A percentile compares a stretch with the other conserved stretches of the same genome.
These are phyloP conservation scores for Ordospora pajunii DNA, from an alignment of 371 early-diverging fungal species.

Conservation along the genomic window DNA sequence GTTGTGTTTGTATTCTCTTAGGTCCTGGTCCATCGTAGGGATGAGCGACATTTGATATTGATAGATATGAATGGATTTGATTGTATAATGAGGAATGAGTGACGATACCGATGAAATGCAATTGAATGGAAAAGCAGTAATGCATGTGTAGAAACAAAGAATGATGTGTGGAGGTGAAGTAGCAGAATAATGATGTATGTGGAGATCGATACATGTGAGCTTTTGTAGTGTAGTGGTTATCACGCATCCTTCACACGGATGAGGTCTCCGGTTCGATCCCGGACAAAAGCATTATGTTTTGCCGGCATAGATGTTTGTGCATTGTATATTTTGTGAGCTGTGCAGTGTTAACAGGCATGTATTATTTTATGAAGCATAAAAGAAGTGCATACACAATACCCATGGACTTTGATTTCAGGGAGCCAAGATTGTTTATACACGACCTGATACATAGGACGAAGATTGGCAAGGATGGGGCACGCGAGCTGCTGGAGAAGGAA, in stretches of 20 bases:
- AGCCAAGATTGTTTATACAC: neutral
- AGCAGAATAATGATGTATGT: too few relatives aligned
- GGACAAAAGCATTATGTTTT: slow-evolving; percentile 56
- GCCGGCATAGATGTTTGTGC: neutral
- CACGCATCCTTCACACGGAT: slow-evolving; percentile 63
- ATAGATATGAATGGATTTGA: too few relatives aligned
- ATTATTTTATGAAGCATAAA: neutral
- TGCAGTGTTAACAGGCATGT: neutral
- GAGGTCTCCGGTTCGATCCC: slow-evolving; percentile 63
- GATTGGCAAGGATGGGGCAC: neutral
- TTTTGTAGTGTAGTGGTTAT: slow-evolving; percentile 63
- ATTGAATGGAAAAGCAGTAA: too few relatives aligned
- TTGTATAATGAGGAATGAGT: too few relatives aligned
- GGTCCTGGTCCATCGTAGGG: neutral
- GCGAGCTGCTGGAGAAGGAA: slow-evolving; percentile 6
- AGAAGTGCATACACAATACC: neutral
- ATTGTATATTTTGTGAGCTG: neutral
- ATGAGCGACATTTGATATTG: neutral
- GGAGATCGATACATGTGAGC: neutral
- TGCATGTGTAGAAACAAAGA: too few relatives aligned
- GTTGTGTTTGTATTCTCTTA: neutral
- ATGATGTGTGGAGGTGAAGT: too few relatives aligned
- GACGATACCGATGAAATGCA: too few relatives aligned
- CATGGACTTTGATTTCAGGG: slow-evolving; percentile 20
- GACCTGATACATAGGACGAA: slow-evolving; percentile 4